Percentiles rank a stretch among this genome's conserved stretches.
Conservation (phyloP, 2,329 filamentous ascomycete genomes). For the Claviceps sp. region DNA sequence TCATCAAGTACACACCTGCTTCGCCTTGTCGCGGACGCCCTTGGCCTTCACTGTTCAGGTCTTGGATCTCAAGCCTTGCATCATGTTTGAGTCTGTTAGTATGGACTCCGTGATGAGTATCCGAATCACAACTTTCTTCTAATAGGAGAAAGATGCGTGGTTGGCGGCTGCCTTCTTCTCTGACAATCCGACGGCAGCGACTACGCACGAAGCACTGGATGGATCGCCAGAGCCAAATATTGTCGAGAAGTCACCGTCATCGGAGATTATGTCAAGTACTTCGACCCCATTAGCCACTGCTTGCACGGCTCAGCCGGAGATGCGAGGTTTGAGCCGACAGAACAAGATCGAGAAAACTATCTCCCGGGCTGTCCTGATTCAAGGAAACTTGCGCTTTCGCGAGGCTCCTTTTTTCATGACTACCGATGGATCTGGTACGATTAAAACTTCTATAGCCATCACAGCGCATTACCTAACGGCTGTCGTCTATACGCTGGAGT, state of each 20-base stretch:
- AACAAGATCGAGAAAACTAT: not conserved
- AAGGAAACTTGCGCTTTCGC: not conserved
- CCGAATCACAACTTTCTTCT: not conserved
- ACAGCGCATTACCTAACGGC: not conserved
- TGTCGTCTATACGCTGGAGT: not conserved
- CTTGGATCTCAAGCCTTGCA: not conserved
- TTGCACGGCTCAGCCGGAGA: not conserved
- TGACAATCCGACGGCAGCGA: not conserved
- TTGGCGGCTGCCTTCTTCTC: conserved; percentile 8
- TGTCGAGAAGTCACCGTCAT: not conserved
- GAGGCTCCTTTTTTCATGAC: not conserved
- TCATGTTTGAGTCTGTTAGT: not conserved
- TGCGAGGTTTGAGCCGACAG: not conserved
- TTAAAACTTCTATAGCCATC: not conserved
- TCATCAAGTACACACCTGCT: too few relatives aligned
- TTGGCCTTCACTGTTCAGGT: not conserved
- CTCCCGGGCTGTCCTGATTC: not conserved
- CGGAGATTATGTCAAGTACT: not conserved
- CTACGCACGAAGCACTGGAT: not conserved
- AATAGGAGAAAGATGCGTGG: not conserved
- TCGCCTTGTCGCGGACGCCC: not conserved
- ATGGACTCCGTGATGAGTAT: not conserved
- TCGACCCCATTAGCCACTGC: not conserved
- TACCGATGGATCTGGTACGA: not conserved
- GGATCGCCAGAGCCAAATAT: not conserved